Evolutionary conservation across 1,284 basidiomycete genomes (phyloP), one percentile per base, ranked within the genome.

Genomic region (Cryptococcus sp.): DNA sequence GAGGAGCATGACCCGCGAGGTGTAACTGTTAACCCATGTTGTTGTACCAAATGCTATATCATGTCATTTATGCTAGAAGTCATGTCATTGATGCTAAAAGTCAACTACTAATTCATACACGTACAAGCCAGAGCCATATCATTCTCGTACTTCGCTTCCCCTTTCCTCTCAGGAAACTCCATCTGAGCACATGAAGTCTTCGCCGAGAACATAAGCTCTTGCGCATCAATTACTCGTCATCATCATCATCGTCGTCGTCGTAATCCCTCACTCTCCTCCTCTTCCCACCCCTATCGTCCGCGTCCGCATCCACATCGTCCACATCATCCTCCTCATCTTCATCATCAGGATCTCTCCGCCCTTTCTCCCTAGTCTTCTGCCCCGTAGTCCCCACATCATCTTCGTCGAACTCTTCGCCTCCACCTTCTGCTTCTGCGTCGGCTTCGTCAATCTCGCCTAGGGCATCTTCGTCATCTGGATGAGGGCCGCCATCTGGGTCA

Each of bases 241-340:
- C 61, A 20, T 65, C 64, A 30, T 65, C 60, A 41, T 68, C 65
- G 35, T 69, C 62, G 52, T 68, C 65, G 39, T 62, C 51, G n/a
- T 58, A 61, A 30, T 61, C 52, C 30, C 55, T 45, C 20, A 58
- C 63, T 50, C 62, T 55, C 52, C 62, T 62, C 42, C 62, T 58
- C 58, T 65, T 68, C 27, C 51, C 59, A 20, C 57, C 54, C 38
- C 55, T 45, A 27, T 61, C 60, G 6, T 59, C 59, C 17, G 54
- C 52, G n/a, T 63, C 64, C n/a, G 63, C 62, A 22, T 66, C 62
- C 20, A 54, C 60, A 65, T 83, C 82, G 69, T 90, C 88, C 71
- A 89, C 84, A 27, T 81, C 86, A 60, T 89, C 86, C 40, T 84
- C 83, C 43, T 89, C 87, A 3, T 73, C 72, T 22, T 81, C 81